Percentiles rank a stretch among this genome's conserved stretches.
phyloP scores from a whole-genome alignment of 2,329 filamentous ascomycete genomes.

The Botrytis galanthina region DNA sequence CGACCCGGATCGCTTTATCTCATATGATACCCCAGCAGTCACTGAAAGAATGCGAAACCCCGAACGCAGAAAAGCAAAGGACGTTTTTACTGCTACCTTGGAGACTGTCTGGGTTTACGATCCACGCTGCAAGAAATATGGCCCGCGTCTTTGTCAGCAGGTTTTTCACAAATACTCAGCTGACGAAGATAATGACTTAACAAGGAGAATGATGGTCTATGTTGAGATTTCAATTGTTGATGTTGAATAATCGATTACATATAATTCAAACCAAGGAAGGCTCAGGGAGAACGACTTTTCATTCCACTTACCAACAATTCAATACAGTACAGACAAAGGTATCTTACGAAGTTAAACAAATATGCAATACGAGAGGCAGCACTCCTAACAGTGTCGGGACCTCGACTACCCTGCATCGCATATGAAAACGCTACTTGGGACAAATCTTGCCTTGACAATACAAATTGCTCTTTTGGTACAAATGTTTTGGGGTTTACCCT shows the following conservation, averaged over 20 bases:
- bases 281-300: not conserved
- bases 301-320: not conserved
- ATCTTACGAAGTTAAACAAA: not conserved
- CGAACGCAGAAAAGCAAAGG: not conserved
- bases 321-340: not conserved
- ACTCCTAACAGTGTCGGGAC: not conserved
- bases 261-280: not conserved
- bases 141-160: not conserved
- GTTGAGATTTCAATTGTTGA: not conserved
- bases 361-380: not conserved
- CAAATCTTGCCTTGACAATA: not conserved
- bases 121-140: not conserved
- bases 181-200: not conserved
- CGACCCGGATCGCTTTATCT: not conserved
- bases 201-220: not conserved
- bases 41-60: not conserved
- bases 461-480: no score
- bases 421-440: not conserved
- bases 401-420: not conserved
- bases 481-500: not conserved
- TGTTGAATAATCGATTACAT: not conserved
- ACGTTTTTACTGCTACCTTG: not conserved
- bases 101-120: not conserved
- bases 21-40: not conserved
- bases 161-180: not conserved